Base-by-base conservation (phyloP, 495 filamentous ascomycete species). In the Viridothelium virens region DNA sequence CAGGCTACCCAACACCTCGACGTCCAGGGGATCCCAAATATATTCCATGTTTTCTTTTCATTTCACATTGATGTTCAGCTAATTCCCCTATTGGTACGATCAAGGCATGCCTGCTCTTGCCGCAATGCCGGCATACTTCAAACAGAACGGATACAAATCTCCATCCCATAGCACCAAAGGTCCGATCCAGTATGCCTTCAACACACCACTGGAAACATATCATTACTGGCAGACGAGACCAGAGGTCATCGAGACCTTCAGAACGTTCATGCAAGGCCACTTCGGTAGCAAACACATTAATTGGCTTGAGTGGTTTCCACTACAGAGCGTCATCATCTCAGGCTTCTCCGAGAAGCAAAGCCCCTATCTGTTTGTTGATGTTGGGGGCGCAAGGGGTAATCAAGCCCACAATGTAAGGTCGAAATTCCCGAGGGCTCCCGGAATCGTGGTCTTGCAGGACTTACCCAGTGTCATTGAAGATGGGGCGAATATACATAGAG, bases 171-270 rank as follows among this genome's bases (percentile, higher is more conserved):
- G 53, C 31, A 59, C 53, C 18, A 36, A 59, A 33, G 53, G 53
- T 6, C 53, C 53, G 3, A 34, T 59, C 31, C 53, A 59, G 14
- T 59, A 34, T 36, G 53, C 53, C 31, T 59, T 59, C 53, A 59
- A 59, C 2, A 59, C 53, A 1, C 53, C 53, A 36, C 53, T 59
- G 25, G 31, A 59, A 9, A 59, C 25, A 3, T 59, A 59, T 31
- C 53, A 59, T n/a, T 59, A 59, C 53, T 59, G 53, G 53, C 53
- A 59, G 31, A 59, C 53, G 7, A 0, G 36, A 31, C 53, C 53
- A 36, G 53, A 33, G 0, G 4, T 36, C 7, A 5, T 36, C 25
- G 0, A 59, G 3, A 59, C 33, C 14, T 59, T 59, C 31, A 11
- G 36, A 10, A 59, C 31, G 0, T 59, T 34, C 53, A 59, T 59